phyloP scores from a whole-genome alignment of 106 monocot species.

The Allium sativum region DNA sequence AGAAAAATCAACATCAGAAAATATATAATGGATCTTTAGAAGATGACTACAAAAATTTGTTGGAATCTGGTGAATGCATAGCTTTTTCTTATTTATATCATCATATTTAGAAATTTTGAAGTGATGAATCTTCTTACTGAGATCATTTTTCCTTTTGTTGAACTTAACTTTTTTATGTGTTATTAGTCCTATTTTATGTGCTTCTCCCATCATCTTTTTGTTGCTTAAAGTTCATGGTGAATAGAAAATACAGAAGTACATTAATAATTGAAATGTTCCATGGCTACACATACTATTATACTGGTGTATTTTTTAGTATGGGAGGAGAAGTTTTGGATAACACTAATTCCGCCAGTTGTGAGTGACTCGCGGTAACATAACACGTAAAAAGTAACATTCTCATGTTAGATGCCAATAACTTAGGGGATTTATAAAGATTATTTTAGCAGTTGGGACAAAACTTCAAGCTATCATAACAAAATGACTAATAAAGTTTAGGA shows the following conservation, averaged over 20 bases:
- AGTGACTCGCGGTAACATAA: constrained; percentile 2
- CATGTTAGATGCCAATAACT: no score
- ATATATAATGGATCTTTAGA: constrained; percentile 60
- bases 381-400: no score
- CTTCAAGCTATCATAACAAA: constrained; percentile 76
- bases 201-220: constrained; percentile 65
- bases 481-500: constrained; percentile 85
- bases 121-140: no score
- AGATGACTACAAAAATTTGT: constrained; percentile 56
- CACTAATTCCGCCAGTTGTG: constrained; percentile 69
- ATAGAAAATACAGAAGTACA: background rate
- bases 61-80: constrained; percentile 33
- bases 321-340: constrained; percentile 65
- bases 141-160: no score
- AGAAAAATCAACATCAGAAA: constrained; percentile 55
- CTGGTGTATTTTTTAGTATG: constrained; percentile 27
- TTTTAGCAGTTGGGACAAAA: constrained; percentile 82
- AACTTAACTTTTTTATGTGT: no score
- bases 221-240: constrained; percentile 80
- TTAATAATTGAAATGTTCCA: background rate
- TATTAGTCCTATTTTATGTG: constrained; percentile 70
- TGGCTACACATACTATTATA: no score
- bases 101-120: background rate
- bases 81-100: background rate
- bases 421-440: constrained; percentile 25